These are phyloP conservation scores for Leccinum olivaceopallidum DNA, from an alignment of 768 basidiomycete genomes.

Conservation along the genomic window DNA sequence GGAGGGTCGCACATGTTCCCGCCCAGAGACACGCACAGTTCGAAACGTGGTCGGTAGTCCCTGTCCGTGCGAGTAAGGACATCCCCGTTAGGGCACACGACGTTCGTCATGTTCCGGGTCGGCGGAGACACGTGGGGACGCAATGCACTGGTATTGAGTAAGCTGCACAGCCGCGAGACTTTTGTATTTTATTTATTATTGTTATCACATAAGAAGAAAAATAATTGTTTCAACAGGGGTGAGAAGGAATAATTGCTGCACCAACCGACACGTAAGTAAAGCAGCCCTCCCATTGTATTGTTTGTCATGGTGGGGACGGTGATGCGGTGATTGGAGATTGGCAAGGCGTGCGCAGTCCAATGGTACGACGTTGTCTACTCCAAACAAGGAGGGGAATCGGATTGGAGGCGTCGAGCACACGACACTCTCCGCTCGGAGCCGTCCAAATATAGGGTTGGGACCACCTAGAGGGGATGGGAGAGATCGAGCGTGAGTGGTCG, in stretches of 20 bases:
- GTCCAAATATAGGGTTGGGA: conserved; percentile 6
- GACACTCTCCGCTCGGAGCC: conserved; percentile 1
- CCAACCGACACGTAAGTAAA: not conserved
- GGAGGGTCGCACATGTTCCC: not conserved
- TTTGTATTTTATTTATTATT: not conserved
- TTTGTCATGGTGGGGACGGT: not conserved
- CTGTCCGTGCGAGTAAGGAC: not conserved
- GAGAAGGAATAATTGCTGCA: not conserved
- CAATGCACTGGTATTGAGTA: not conserved
- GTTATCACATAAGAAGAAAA: not conserved
- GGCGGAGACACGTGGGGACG: not conserved
- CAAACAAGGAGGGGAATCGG: not conserved
- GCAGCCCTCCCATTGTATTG: not conserved
- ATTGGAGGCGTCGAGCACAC: conserved; percentile 1
- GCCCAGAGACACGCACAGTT: not conserved
- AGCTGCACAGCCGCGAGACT: not conserved
- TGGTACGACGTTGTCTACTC: not conserved
- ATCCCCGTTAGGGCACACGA: not conserved
- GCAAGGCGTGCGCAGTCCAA: not conserved
- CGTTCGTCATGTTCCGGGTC: not conserved
- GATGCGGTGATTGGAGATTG: not conserved
- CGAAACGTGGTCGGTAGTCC: not conserved
- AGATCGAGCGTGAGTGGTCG: conserved; percentile 6
- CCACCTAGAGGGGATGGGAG: not conserved
- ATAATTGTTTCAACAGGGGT: not conserved